phyloP scores from a whole-genome alignment of 768 basidiomycete species.

The Amanita subjunquillea region DNA sequence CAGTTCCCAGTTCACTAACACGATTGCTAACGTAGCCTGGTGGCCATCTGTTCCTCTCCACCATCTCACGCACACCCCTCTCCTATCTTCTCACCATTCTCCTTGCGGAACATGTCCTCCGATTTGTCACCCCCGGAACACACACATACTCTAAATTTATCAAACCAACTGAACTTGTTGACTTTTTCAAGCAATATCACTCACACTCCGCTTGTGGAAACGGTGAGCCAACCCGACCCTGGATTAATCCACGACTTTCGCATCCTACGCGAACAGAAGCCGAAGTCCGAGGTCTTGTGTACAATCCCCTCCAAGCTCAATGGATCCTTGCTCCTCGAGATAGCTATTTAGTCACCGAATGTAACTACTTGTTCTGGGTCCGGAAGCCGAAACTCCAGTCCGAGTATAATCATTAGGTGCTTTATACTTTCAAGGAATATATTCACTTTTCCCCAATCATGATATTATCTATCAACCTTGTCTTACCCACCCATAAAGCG shows the following conservation, averaged over 20 bases:
- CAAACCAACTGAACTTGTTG: constrained; percentile 74
- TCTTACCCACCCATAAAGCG: constrained; percentile 77
- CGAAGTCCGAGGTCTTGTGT: constrained; percentile 72
- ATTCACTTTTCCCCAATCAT: constrained; percentile 38
- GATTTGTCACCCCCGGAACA: constrained; percentile 77
- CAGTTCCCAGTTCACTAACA: neutral
- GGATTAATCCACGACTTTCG: constrained; percentile 49
- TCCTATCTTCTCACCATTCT: constrained; percentile 41
- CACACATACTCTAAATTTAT: constrained; percentile 90
- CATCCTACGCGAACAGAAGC: constrained; percentile 56
- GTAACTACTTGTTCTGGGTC: constrained; percentile 87
- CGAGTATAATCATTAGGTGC: too few species aligned
- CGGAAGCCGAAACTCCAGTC: constrained; percentile 41
- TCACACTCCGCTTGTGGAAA: constrained; percentile 14
- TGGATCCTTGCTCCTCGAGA: constrained; percentile 64
- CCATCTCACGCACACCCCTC: constrained; percentile 69
- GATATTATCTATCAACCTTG: constrained; percentile 89
- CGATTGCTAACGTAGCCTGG: constrained; percentile 46
- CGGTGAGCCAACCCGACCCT: constrained; percentile 23
- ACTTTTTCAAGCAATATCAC: constrained; percentile 64
- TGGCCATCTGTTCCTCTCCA: constrained; percentile 92
- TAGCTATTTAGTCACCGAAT: constrained; percentile 42
- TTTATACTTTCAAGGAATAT: too few species aligned
- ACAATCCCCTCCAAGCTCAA: constrained; percentile 56
- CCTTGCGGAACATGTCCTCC: constrained; percentile 73